phyloP scores from a whole-genome alignment of 2,329 filamentous ascomycete genomes.

The Amphichorda felina region DNA sequence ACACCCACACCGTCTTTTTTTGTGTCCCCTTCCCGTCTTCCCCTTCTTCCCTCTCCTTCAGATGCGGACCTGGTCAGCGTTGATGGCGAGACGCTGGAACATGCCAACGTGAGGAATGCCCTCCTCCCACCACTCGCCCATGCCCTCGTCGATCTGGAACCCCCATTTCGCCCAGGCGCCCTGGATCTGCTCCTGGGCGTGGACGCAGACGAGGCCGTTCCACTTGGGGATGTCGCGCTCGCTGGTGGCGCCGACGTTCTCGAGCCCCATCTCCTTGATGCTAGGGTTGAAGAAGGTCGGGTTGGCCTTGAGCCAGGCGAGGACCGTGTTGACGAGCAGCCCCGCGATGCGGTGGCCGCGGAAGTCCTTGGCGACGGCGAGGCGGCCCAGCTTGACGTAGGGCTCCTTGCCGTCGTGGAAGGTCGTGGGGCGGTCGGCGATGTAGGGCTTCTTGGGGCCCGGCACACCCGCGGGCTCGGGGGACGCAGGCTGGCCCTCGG shows the following conservation, averaged over 20 bases:
- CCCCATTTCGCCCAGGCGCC: constrained; percentile 59
- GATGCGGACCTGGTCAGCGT: constrained; percentile 12
- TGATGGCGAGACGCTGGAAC: constrained; percentile 42
- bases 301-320: constrained; percentile 57
- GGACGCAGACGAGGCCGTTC: constrained; percentile 65
- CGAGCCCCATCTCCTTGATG: constrained; percentile 30
- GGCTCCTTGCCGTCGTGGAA: constrained; percentile 54
- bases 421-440: constrained; percentile 31
- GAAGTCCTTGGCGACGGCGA: constrained; percentile 58
- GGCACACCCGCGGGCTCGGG: not conserved
- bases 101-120: constrained; percentile 79
- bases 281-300: constrained; percentile 40
- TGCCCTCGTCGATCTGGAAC: constrained; percentile 58
- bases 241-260: constrained; percentile 25
- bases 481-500: constrained; percentile 14
- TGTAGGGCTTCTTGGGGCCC: constrained; percentile 10
- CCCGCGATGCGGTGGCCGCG: constrained; percentile 54
- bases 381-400: constrained; percentile 71
- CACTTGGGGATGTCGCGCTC: constrained; percentile 42
- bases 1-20: too few species aligned
- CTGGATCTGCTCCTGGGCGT: constrained; percentile 61
- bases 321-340: constrained; percentile 53
- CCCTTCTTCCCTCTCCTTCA: constrained; percentile 7
- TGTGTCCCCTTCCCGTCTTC: too few species aligned
- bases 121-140: constrained; percentile 75